These are phyloP conservation scores for Agrostemma githago DNA, from an alignment of 148 eudicot species.

Conservation along the genomic window DNA sequence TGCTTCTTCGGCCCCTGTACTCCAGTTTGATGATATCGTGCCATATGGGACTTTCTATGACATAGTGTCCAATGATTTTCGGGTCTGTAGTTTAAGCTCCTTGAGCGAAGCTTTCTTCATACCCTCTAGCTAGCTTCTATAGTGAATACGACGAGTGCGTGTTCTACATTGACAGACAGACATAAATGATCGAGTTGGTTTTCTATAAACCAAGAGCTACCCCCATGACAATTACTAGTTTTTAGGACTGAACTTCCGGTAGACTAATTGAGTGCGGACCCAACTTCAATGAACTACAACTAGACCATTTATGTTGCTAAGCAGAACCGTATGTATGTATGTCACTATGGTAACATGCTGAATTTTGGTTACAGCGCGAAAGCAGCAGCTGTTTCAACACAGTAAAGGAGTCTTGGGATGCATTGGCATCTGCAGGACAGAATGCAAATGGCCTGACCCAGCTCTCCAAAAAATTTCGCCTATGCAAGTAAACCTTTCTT, in stretches of 20 bases:
- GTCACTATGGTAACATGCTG: not conserved
- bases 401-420: slow-evolving; percentile 84
- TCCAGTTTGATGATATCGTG: slow-evolving; percentile 88
- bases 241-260: no score
- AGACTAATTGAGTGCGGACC: no score
- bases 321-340: not conserved
- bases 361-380: slow-evolving; percentile 46
- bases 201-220: no score
- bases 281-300: no score
- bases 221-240: no score
- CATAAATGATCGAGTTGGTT: not conserved
- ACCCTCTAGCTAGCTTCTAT: not conserved
- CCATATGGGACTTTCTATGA: slow-evolving; percentile 75
- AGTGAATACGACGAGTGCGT: not conserved
- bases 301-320: not conserved
- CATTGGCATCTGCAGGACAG: slow-evolving; percentile 41
- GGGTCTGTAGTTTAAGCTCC: slow-evolving; percentile 35
- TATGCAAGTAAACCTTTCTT: slow-evolving; percentile 52
- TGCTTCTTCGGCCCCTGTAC: slow-evolving; percentile 90
- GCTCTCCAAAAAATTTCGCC: slow-evolving; percentile 55
- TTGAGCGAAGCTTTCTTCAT: not conserved
- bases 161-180: not conserved
- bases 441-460: slow-evolving; percentile 50
- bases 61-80: slow-evolving; percentile 70
- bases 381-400: slow-evolving; percentile 74